Evolutionary conservation across 305 asterid genomes (phyloP), one percentile per base, ranked within the genome.

Genomic region (Plantago lanceolata): DNA sequence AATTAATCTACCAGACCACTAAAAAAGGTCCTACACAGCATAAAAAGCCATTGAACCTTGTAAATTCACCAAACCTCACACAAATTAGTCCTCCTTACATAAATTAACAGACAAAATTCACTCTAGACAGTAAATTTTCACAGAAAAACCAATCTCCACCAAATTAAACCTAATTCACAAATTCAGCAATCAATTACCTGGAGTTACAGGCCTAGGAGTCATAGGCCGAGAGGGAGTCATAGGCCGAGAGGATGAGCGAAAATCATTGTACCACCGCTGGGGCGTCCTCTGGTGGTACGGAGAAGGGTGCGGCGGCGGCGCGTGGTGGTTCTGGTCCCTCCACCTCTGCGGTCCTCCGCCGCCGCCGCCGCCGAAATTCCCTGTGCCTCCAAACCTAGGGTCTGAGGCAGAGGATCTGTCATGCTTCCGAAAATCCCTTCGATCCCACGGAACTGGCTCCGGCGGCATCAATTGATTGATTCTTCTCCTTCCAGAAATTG

Each of bases 361-460:
- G n/a, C n/a, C 78, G 20, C 64, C 67, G 7, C 73, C 71, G 5
- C 64, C 71, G 3, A 59, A 80, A 73, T 76, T 40, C 47, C 71
- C 88, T 50, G 72, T 78, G 56, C 64, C 85, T 48, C 66, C 76
- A 67, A 75, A 75, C 64, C 82, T 84, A 21, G 68, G 24, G 55
- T 65, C 69, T 6, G 65, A 51, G 19, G 68, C 76, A 48, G 80
- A 67, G 62, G 83, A 72, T 69, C 85, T 81, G 60, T 81, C 83
- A 76, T 76, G 80, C 73, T 75, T 76, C 78, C 87, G 79, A 59
- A 78, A 74, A 62, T 77, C 90, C 74, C 79, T 84, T 79, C 87
- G 87, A 77, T 84, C 90, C 87, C 87, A 79, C 6, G 81, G 74
- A 73, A 75, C 77, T 71, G 87, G 80, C 76, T 84, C 90, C 63